Evolutionary conservation across 768 basidiomycete species (phyloP), one percentile per base, ranked within the genome.

Genomic region (Lepiota venenata): DNA sequence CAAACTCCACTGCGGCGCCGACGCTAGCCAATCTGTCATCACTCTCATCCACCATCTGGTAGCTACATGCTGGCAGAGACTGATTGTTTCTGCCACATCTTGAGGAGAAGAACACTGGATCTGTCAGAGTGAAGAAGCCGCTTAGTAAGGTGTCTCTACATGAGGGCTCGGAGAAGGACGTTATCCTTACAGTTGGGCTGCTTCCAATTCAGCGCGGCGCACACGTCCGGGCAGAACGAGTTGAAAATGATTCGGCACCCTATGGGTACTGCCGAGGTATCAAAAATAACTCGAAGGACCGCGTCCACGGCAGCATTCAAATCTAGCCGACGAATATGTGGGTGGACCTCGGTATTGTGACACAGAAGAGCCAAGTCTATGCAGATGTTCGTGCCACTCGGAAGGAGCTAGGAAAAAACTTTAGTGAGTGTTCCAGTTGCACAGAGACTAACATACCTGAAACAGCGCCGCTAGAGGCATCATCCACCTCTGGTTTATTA

Each of bases 141-240:
- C 7, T 25, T 18, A 40, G 25, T 27, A 10, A 47, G 12, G 27
- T 27, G 9, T 39, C 10, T 50, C 47, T 25, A 39, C 29, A 52
- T 15, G 20, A n/a, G 35, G 29, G 22, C 12, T 29, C 53, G 44
- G 14, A 22, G 40, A 57, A 37, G 56, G 56, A 12, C 16, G 44
- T 40, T 36, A 32, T 36, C 70, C 84, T 70, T 72, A 93, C 96
- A 98, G 69, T 98, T 98, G 11, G 96, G 96, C 70, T 99, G 96
- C 70, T 99, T 99, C 97, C 96, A 98, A 64, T 99, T 98, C 52
- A 98, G 70, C 14, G 91, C 87, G 7, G 91, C 84, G 69, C 93
- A 96, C 0, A 93, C 82, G 65, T 91, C 86, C 8, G 95, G 91
- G 45, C 88, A 88, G 68, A 91, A 98, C 5, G 93, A 96, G 37